These are phyloP conservation scores for Leptographium flavum DNA, from an alignment of 2,329 filamentous ascomycete species.

Conservation along the genomic window DNA sequence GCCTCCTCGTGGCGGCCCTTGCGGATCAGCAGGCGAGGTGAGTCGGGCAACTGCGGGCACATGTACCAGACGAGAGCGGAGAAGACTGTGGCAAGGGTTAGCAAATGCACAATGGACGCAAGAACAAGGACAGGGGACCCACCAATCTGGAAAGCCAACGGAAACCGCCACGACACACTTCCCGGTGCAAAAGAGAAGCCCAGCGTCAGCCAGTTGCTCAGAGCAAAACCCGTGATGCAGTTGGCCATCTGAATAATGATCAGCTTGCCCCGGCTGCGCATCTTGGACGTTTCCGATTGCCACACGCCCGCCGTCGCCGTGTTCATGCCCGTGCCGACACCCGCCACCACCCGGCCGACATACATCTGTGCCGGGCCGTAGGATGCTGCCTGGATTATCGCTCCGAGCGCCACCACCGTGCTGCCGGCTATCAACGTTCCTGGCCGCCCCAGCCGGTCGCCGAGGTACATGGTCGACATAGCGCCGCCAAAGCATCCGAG, in stretches of 20 bases:
- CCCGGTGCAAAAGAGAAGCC: slow-evolving; percentile 11
- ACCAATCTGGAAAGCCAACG: too few species aligned
- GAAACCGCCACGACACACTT: too few species aligned
- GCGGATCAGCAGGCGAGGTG: slow-evolving; percentile 1
- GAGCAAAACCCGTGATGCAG: slow-evolving; percentile 23
- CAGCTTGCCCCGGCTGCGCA: slow-evolving; percentile 12
- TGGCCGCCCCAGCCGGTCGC: slow-evolving; percentile 12
- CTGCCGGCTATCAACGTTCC: slow-evolving; percentile 12
- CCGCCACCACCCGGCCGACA: slow-evolving; percentile 1
- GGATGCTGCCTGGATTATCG: slow-evolving; percentile 6
- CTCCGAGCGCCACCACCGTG: slow-evolving; percentile 9
- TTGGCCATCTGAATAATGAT: slow-evolving; percentile 17
- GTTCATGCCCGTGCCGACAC: slow-evolving; percentile 3
- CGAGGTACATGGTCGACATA: slow-evolving; percentile 10
- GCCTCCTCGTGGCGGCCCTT: not conserved
- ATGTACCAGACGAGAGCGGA: not conserved
- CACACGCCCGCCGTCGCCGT: slow-evolving; percentile 2
- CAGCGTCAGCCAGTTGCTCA: slow-evolving; percentile 17
- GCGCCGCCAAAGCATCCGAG: slow-evolving; percentile 13
- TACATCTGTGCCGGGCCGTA: slow-evolving; percentile 4
- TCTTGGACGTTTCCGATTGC: slow-evolving; percentile 9
- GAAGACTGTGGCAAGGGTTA: too few species aligned
- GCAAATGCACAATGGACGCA: not conserved
- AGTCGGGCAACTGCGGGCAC: slow-evolving; percentile 3
- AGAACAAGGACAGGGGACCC: not conserved